Base-by-base conservation (phyloP, 2,329 filamentous ascomycete species). In the Alternaria brassicae region DNA sequence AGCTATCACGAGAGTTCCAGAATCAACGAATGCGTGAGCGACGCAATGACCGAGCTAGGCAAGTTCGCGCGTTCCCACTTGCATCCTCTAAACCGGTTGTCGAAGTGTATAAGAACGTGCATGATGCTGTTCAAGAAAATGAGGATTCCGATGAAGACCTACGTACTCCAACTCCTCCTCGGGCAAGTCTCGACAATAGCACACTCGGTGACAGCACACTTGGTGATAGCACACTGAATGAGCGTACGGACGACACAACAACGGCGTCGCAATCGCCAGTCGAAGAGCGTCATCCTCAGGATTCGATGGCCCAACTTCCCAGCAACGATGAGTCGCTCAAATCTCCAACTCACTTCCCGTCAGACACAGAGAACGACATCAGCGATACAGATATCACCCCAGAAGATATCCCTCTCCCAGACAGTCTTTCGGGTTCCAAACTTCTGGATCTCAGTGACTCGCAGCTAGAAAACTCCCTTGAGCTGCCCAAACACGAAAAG, bases 41-140 rank as follows among this genome's bases (percentile, higher is more conserved):
- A 65, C 90, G 92, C 59, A 91, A 92, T 25, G 91, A 91, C 44
- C 92, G 89, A 72, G 88, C 90, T 73, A 85, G 87, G 41, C 86
- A 88, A 75, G 91, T 92, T 13, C 87, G 93, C 62, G 92, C 92
- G 1, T 94, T 94, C 74, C 94, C 95, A 19, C 87, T 95, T 65
- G 92, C 93, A 39, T 93, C 92, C 17, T 96, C 94, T n/a, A 95
- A 93, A 71, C 93, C 95, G 6, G 94, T 96, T 60, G 93, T 99
- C 15, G 92, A 98, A 77, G 93, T 99, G 8, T 99, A 98, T 75
- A 91, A 91, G 67, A 92, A 97, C 76, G 92, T 97, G 4, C 89
- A 93, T 57, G 93, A 97, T 77, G 95, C 96, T 19, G 93, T 97
- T 10, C 90, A 93, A 67, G 93, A 96, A 72, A 86, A 87, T 49